Base-by-base conservation (phyloP, 75 land plant species). In the Chamaecyparis obtusa region DNA sequence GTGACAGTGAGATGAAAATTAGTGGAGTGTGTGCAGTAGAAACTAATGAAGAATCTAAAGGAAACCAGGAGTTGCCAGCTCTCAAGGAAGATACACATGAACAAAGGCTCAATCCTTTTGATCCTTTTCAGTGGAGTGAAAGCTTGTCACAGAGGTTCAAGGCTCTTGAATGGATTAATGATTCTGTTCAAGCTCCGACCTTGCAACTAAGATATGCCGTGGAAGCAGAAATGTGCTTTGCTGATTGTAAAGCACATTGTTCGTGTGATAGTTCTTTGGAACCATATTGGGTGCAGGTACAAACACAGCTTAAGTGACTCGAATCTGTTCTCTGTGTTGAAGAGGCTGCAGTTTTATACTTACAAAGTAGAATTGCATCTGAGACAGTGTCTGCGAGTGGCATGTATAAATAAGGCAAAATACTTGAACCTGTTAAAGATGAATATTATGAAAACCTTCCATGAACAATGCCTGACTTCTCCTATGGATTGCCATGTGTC, bases 291-390 rank as follows among this genome's bases (percentile, higher is more conserved):
- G n/a, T n/a, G 41, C 91, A 95, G 72, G 91, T 91, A 86, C 91
- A 91, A 74, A 84, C 81, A 82, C 92, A 92, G 83, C 89, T 97
- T 27, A 88, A 88, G 83, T 89, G 81, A 80, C 48, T 97, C 27
- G 96, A 95, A 55, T 85, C 83, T 49, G 81, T 85, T 17, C 87
- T 97, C 60, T 39, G 69, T 81, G 55, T 87, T 75, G 88, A 86
- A 81, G 88, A 93, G 83, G 87, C 89, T 88, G 89, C 71, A 17
- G 48, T 44, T 33, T 85, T 24, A 8, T 79, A 46, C 46, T 79
- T 79, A 6, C 9, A 1, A 3, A 79, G 36, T 79, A 17, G 48
- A 41, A 43, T 43, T 79, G 82, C 82, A 79, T 41, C 82, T 19
- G 39, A 79, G 39, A 79, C 82, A 14, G 35, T 77, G 35, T 39